Evolutionary conservation across 495 filamentous ascomycete species (phyloP).

Genomic region (Aspergillus taichungensis): DNA sequence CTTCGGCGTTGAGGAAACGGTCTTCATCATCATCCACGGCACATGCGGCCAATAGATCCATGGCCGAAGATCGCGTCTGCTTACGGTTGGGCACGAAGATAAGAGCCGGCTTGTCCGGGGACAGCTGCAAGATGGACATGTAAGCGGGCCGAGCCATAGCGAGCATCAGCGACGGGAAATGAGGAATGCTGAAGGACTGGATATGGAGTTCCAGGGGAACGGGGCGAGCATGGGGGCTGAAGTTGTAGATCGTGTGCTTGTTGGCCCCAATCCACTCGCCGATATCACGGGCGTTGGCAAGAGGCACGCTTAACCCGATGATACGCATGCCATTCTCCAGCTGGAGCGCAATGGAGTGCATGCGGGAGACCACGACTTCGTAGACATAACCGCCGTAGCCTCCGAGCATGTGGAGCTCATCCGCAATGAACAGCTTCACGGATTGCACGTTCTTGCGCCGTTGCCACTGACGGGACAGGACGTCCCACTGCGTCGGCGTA

Average conservation of each 20-base stretch:
- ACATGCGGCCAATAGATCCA: conserved; percentile 78
- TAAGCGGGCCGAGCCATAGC: conserved; percentile 96
- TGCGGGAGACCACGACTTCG: conserved; percentile 90
- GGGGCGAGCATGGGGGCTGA: conserved; percentile 82
- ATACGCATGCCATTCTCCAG: conserved; percentile 79
- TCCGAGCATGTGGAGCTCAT: conserved; percentile 95
- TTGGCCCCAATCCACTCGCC: conserved; percentile 99
- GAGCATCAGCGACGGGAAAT: conserved; percentile 96
- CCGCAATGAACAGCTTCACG: conserved; percentile 86
- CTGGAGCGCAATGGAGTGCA: conserved; percentile 92
- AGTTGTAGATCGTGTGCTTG: conserved; percentile 98
- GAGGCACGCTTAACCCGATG: conserved; percentile 81
- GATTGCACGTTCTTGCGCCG: conserved; percentile 88
- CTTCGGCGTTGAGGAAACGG: conserved; percentile 75
- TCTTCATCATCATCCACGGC: conserved; percentile 88
- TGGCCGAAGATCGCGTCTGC: conserved; percentile 80
- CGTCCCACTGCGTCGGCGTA: conserved; percentile 91
- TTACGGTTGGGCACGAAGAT: conserved; percentile 90
- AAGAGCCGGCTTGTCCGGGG: conserved; percentile 79
- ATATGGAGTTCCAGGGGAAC: conserved; percentile 89
- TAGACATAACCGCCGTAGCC: conserved; percentile 85
- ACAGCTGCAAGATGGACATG: conserved; percentile 72
- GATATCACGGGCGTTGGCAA: conserved; percentile 85
- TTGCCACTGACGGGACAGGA: conserved; percentile 92
- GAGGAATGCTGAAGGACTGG: conserved; percentile 90